Conservation (phyloP, 1,284 basidiomycete species). For the Leccinum solheimii region DNA sequence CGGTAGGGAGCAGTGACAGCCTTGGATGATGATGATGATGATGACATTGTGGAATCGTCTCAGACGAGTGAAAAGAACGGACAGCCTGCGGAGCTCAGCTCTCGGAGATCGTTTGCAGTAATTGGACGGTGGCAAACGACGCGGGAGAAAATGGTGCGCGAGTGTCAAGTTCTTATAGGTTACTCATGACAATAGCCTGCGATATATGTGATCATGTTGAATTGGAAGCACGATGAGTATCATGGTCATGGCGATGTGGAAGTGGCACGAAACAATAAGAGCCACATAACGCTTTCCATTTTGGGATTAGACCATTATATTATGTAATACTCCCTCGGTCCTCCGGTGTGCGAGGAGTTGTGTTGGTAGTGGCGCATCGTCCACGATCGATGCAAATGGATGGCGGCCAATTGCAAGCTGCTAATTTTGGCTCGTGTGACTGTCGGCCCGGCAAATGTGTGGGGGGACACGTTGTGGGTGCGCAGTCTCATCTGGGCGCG, state of each 20-base stretch:
- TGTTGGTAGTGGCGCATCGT: background rate
- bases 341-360: background rate
- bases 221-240: background rate
- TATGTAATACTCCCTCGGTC: background rate
- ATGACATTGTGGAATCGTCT: slow-evolving; percentile 20
- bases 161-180: slow-evolving; percentile 17
- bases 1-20: slow-evolving; percentile 10
- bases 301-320: slow-evolving; percentile 9
- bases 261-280: slow-evolving; percentile 13
- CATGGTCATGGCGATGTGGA: slow-evolving; percentile 2
- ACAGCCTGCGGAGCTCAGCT: slow-evolving; percentile 18
- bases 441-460: background rate
- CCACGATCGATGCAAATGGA: too few relatives aligned
- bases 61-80: slow-evolving; percentile 32
- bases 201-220: background rate
- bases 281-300: slow-evolving; percentile 18
- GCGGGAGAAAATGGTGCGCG: background rate
- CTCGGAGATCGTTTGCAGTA: slow-evolving; percentile 22
- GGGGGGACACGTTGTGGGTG: background rate
- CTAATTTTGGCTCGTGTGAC: background rate
- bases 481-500: background rate
- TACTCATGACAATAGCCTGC: slow-evolving; percentile 19
- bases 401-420: background rate
- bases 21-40: slow-evolving; percentile 11
- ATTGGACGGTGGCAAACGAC: slow-evolving; percentile 7